phyloP scores from a whole-genome alignment of 306 rosid genomes.

The Cercis canadensis region DNA sequence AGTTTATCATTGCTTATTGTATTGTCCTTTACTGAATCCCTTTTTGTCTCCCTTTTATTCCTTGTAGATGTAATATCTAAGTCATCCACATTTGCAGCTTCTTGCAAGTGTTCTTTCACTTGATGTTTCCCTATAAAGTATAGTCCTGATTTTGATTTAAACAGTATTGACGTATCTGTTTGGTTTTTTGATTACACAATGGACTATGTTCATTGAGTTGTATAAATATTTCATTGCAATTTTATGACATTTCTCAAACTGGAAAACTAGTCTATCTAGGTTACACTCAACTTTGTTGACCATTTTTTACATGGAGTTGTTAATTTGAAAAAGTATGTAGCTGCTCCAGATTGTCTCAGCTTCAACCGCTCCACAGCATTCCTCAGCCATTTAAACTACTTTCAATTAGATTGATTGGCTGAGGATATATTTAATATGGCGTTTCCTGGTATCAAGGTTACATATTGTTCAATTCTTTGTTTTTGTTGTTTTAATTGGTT shows the following conservation, averaged over 20 bases:
- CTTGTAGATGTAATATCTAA: conserved; percentile 16
- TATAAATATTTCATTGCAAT: neutral
- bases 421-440: conserved; percentile 17
- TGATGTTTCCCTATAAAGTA: conserved; percentile 9
- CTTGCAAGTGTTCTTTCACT: conserved; percentile 16
- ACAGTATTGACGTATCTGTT: conserved; percentile 3
- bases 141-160: conserved; percentile 13
- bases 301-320: neutral
- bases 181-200: conserved; percentile 3
- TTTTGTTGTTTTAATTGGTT: no score
- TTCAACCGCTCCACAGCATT: neutral
- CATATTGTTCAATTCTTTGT: no score
- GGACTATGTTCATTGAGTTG: conserved; percentile 5
- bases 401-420: neutral
- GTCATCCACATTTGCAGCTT: conserved; percentile 24
- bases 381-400: conserved; percentile 17
- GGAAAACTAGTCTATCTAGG: neutral
- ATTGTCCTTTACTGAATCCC: conserved; percentile 18
- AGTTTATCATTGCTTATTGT: conserved; percentile 6
- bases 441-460: conserved; percentile 1
- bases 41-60: conserved; percentile 29
- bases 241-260: neutral
- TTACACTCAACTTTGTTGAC: no score
- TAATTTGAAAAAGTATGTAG: no score
- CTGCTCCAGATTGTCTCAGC: neutral